These are phyloP conservation scores for Ambrosiella beaveri DNA, from an alignment of 2,329 filamentous ascomycete species.

Conservation along the genomic window DNA sequence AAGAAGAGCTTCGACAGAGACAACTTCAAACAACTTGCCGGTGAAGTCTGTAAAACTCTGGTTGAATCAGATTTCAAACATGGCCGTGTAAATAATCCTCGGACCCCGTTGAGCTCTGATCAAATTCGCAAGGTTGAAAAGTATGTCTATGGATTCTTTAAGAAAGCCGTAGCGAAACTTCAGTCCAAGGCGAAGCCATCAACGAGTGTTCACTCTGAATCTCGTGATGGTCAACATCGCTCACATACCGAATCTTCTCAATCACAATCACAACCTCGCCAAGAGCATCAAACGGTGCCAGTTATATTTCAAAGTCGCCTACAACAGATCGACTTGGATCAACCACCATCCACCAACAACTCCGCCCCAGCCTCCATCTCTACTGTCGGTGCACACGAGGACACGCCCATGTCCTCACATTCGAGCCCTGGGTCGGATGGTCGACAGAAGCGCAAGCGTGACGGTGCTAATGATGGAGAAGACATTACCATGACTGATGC, in stretches of 20 bases:
- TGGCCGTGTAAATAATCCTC: conserved; percentile 65
- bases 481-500: conserved; percentile 12
- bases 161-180: conserved; percentile 64
- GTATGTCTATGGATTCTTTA: conserved; percentile 70
- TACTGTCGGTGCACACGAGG: conserved; percentile 15
- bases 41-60: conserved; percentile 67
- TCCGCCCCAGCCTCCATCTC: conserved; percentile 15
- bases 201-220: too few relatives aligned
- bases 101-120: conserved; percentile 51
- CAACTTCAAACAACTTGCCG: conserved; percentile 43
- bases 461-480: conserved; percentile 23
- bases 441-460: conserved; percentile 49
- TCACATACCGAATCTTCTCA: conserved; percentile 8
- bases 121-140: conserved; percentile 59
- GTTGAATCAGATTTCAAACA: conserved; percentile 87
- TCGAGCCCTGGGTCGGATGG: conserved; percentile 24
- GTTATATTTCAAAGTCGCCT: too few relatives aligned
- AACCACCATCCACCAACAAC: neutral
- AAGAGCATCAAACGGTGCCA: neutral
- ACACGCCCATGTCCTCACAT: conserved; percentile 17
- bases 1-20: conserved; percentile 75
- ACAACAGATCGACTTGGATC: neutral
- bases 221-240: conserved; percentile 15
- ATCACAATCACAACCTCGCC: neutral
- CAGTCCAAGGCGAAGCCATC: neutral